A percentile compares a stretch with the other conserved stretches of the same genome.
Conservation (phyloP, 176 grass and related monocot species). For the Sorghum bicolor region Sorghum_bicolor_NCBIv3 NC_012871.2:47188501-47189000, state of each 20-base stretch:
- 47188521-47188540: background rate
- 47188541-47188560: background rate
- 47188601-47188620: background rate
- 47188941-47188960: background rate
- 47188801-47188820: background rate
- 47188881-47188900: background rate
- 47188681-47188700: background rate
- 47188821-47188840: background rate
- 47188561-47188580: background rate
- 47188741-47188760: background rate
- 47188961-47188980: background rate
- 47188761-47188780: background rate
- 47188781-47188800: background rate
- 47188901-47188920: background rate
- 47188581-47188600: background rate
- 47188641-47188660: background rate
- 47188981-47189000: background rate
- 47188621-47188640: background rate
- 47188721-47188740: too few relatives aligned
- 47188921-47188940: background rate
- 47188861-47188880: background rate
- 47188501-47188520: background rate
- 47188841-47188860: background rate
- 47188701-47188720: background rate
- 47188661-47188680: background rate